phyloP scores from a whole-genome alignment of 805 yeast genomes.

The Candida methanosorbosa region DNA sequence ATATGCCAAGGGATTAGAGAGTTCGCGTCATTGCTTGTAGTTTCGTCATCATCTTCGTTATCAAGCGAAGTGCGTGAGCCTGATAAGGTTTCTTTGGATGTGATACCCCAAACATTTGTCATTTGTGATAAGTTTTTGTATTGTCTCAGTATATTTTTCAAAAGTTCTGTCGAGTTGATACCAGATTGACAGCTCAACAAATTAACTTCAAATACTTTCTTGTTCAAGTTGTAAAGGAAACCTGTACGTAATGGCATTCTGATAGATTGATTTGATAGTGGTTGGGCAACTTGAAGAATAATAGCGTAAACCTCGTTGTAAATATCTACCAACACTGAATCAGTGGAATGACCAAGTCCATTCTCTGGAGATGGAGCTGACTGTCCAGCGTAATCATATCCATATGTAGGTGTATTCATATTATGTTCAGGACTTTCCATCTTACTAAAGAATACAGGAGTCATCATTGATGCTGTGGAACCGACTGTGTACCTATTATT shows the following conservation, averaged over 20 bases:
- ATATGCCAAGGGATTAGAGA: constrained; percentile 68
- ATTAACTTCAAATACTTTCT: constrained; percentile 46
- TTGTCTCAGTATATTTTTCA: constrained; percentile 50
- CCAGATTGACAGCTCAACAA: constrained; percentile 67
- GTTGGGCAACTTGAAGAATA: constrained; percentile 50
- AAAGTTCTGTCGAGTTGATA: constrained; percentile 44
- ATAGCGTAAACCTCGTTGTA: constrained; percentile 46
- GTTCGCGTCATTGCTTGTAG: constrained; percentile 12
- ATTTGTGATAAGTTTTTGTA: constrained; percentile 47
- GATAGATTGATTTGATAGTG: constrained; percentile 62
- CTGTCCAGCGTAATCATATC: constrained; percentile 3
- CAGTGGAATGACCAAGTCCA: neutral
- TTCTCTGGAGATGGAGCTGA: no score
- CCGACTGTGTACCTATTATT: constrained; percentile 14
- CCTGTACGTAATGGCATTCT: constrained; percentile 67
- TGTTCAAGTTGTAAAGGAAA: constrained; percentile 38
- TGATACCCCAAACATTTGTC: constrained; percentile 29
- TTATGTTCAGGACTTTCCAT: constrained; percentile 21
- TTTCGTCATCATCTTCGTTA: constrained; percentile 11
- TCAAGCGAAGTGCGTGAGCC: no score
- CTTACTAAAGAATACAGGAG: constrained; percentile 1
- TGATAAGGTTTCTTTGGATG: no score
- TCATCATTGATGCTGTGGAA: constrained; percentile 14
- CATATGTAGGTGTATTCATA: constrained; percentile 15
- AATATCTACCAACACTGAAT: constrained; percentile 34